phyloP scores from a whole-genome alignment of 2,329 filamentous ascomycete species.

The Pseudocercospora macadamiae region DNA sequence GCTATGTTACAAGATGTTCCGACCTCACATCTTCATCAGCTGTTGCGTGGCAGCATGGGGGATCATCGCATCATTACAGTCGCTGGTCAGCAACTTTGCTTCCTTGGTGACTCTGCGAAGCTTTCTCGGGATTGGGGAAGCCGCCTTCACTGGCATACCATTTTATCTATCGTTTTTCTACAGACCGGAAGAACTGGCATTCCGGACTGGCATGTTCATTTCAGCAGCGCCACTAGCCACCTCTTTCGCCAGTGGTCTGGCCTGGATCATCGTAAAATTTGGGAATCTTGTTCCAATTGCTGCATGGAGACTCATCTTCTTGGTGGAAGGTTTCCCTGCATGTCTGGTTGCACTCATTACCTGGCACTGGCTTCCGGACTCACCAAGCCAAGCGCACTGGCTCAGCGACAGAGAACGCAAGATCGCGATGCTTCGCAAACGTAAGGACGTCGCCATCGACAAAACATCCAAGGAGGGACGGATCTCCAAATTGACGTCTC shows the following conservation, averaged over 20 bases:
- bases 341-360: constrained; percentile 73
- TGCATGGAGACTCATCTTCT: constrained; percentile 82
- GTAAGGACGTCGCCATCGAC: constrained; percentile 44
- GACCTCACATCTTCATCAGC: constrained; percentile 64
- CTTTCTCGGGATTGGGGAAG: constrained; percentile 60
- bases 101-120: constrained; percentile 65
- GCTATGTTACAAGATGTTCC: constrained; percentile 58
- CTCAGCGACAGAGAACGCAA: constrained; percentile 53
- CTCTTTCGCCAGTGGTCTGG: constrained; percentile 74
- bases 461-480: background rate
- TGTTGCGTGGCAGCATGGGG: constrained; percentile 78
- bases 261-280: constrained; percentile 74
- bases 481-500: constrained; percentile 16
- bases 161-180: constrained; percentile 69
- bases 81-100: constrained; percentile 50
- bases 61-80: constrained; percentile 72
- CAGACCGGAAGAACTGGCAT: constrained; percentile 72
- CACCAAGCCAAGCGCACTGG: constrained; percentile 56
- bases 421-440: constrained; percentile 71
- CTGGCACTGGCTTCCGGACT: constrained; percentile 76
- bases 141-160: constrained; percentile 66
- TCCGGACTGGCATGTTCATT: constrained; percentile 83
- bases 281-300: constrained; percentile 68
- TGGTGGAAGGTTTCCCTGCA: constrained; percentile 83
- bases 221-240: constrained; percentile 68